phyloP scores from a whole-genome alignment of 2,329 filamentous ascomycete genomes.

The Tolypocladium ophioglossoides region DNA sequence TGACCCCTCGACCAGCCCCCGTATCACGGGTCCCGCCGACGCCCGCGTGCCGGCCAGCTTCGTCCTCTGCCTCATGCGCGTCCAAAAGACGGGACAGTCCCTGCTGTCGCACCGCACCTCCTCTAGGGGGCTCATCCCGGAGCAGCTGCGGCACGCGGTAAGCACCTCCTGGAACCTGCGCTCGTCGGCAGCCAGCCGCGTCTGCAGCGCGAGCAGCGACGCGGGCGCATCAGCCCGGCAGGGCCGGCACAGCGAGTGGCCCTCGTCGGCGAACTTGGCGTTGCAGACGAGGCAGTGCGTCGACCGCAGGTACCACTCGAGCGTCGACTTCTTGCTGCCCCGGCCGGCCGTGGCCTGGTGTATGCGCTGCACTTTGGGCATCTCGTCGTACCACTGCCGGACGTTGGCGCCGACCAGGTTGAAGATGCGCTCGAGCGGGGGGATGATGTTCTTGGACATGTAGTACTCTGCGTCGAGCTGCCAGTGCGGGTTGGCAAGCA shows the following conservation, averaged over 20 bases:
- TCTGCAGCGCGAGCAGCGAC: constrained; percentile 55
- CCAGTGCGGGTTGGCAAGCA: constrained; percentile 65
- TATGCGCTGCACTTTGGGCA: constrained; percentile 81
- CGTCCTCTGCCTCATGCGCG: constrained; percentile 52
- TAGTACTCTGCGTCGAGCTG: constrained; percentile 94
- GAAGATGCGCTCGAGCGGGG: constrained; percentile 91
- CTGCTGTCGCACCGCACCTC: constrained; percentile 79
- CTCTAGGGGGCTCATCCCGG: constrained; percentile 61
- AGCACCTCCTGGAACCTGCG: constrained; percentile 52
- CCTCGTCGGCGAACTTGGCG: constrained; percentile 16
- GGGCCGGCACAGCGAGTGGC: constrained; percentile 39
- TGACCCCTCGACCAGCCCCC: constrained; percentile 16
- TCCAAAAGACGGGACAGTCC: constrained; percentile 90
- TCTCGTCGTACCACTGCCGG: constrained; percentile 85
- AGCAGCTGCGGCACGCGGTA: constrained; percentile 69
- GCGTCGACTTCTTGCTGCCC: constrained; percentile 50
- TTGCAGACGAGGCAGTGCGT: constrained; percentile 69
- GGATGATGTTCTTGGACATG: constrained; percentile 90
- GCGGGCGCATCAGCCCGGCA: constrained; percentile 46
- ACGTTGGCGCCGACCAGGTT: constrained; percentile 92
- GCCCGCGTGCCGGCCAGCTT: constrained; percentile 30
- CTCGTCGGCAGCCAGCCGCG: constrained; percentile 52
- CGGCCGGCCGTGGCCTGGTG: constrained; percentile 21
- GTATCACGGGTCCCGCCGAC: constrained; percentile 19
- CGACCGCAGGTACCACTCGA: constrained; percentile 89